A percentile compares a stretch with the other conserved stretches of the same genome.
Evolutionary conservation across 1,139 yeast species (phyloP).

Genomic region (Petasospora fabianii): DNA sequence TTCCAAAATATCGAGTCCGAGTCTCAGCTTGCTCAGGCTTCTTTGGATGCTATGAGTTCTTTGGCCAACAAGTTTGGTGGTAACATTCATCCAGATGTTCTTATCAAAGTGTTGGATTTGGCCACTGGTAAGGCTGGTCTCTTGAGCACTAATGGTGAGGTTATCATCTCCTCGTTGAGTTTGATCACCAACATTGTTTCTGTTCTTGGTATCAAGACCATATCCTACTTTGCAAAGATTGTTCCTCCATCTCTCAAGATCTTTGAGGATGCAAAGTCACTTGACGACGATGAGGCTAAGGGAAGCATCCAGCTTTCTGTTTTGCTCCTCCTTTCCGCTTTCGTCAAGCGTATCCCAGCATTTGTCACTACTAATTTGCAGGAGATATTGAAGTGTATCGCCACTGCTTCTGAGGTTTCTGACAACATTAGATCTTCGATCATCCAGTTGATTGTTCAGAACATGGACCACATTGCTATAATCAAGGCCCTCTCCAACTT

Average conservation of each 20-base stretch:
- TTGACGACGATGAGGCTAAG: constrained; percentile 29
- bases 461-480: constrained; percentile 63
- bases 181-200: constrained; percentile 68
- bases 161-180: constrained; percentile 72
- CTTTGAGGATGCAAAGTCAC: constrained; percentile 42
- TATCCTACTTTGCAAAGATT: constrained; percentile 81
- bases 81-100: constrained; percentile 42
- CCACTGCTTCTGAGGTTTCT: constrained; percentile 56
- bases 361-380: constrained; percentile 71
- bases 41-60: constrained; percentile 64
- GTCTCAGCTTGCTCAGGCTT: constrained; percentile 57
- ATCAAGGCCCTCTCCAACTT: constrained; percentile 57
- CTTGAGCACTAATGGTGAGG: constrained; percentile 47
- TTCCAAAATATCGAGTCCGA: constrained; percentile 40
- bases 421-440: constrained; percentile 60
- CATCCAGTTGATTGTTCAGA: constrained; percentile 60
- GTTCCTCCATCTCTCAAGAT: constrained; percentile 70
- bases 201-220: constrained; percentile 77
- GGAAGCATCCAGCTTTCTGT: constrained; percentile 58
- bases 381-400: constrained; percentile 54
- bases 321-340: constrained; percentile 66
- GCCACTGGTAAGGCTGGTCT: constrained; percentile 54
- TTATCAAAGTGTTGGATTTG: constrained; percentile 48
- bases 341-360: constrained; percentile 81
- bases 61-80: constrained; percentile 63